Evolutionary conservation across 164 flowering plant species (phyloP), one percentile per base, ranked within the genome.

Genomic region (Amborella trichopoda): DNA sequence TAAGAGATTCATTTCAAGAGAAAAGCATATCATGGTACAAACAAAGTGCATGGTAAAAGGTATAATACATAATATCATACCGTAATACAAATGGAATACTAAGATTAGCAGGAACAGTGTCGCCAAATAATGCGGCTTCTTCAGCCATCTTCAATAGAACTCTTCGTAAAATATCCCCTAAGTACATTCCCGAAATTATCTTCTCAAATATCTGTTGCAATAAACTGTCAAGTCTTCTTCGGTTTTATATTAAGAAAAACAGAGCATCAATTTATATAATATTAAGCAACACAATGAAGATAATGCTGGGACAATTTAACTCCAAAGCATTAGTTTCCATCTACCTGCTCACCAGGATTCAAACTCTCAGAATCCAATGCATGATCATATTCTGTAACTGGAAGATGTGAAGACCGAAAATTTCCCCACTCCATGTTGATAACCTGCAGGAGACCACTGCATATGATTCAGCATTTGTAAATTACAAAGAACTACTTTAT

Each of bases 401-500:
- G 96, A 63, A 91, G 81, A 58, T 86, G 87, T 14, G 94, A 80
- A 20, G 94, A 83, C 26, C 78, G 64, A 68, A 91, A 86, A 66
- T 81, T 91, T 50, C 96, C 98, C 98, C 98, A 91, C 61, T 91
- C 98, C 90, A 80, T 91, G 60, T 91, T 91, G 58, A 91, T 87
- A 23, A 83, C 98, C 98, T 91, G 46, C 44, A 67, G n/a, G 17
- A 37, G 16, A 37, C 16, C 10, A n/a, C n/a, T n/a, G n/a, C n/a
- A n/a, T n/a, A n/a, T n/a, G n/a, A n/a, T n/a, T n/a, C n/a, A n/a
- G n/a, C n/a, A n/a, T n/a, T n/a, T n/a, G n/a, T n/a, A n/a, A n/a
- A n/a, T n/a, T n/a, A n/a, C n/a, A n/a, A n/a, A n/a, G n/a, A n/a
- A n/a, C n/a, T n/a, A n/a, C n/a, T n/a, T n/a, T n/a, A n/a, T n/a